These are phyloP conservation scores for Lolium perenne DNA, from an alignment of 176 grass and related monocot genomes.

Conservation along the genomic window DNA sequence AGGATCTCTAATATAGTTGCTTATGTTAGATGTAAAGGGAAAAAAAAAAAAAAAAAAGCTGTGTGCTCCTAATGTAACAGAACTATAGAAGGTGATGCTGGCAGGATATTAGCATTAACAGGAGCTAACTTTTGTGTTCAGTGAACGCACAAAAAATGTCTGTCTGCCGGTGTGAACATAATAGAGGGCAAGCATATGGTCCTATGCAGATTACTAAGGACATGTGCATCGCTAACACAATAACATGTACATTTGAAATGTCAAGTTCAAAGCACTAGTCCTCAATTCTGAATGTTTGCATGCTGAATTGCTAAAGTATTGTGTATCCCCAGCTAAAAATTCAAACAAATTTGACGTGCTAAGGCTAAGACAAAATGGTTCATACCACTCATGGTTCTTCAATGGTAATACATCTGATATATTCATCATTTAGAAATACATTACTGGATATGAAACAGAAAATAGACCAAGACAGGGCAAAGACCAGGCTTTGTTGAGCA, in stretches of 20 bases:
- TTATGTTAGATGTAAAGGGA: neutral
- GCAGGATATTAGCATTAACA: neutral
- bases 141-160: neutral
- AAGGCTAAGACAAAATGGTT: neutral
- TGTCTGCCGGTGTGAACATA: neutral
- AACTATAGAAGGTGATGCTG: neutral
- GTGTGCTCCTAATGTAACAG: neutral
- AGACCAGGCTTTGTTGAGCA: neutral
- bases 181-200: neutral
- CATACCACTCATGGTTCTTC: neutral
- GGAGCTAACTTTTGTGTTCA: neutral
- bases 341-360: neutral
- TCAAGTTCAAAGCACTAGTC: slow-evolving; percentile 2
- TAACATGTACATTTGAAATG: neutral
- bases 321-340: slow-evolving; percentile 11
- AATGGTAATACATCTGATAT: neutral
- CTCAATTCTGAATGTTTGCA: slow-evolving; percentile 6
- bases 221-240: neutral
- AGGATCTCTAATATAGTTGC: neutral
- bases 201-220: slow-evolving; percentile 25
- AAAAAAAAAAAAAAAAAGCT: neutral
- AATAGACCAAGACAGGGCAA: slow-evolving; percentile 6
- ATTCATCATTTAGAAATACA: neutral
- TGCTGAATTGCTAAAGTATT: neutral
- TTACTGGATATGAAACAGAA: slow-evolving; percentile 8